These are phyloP conservation scores for Populus trichocarpa DNA, from an alignment of 441 rosid genomes.

Conservation along the genomic window DNA sequence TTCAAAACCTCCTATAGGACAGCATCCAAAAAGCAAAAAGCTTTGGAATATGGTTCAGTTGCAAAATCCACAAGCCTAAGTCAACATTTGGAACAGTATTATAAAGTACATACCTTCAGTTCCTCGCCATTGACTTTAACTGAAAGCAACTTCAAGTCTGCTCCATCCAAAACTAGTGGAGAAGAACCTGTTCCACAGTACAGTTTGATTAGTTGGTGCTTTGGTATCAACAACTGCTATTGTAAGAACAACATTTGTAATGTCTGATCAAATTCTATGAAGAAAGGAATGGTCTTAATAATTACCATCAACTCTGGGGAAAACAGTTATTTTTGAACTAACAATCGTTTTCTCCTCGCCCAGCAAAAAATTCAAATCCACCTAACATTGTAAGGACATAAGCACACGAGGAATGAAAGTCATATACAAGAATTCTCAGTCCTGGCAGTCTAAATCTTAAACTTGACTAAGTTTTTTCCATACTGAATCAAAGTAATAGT, in stretches of 20 bases:
- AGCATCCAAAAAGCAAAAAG: background rate
- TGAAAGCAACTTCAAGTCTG: constrained; percentile 66
- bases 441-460: background rate
- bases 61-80: background rate
- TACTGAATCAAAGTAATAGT: constrained; percentile 88
- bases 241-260: background rate
- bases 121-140: constrained; percentile 62
- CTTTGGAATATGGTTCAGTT: background rate
- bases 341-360: constrained; percentile 96
- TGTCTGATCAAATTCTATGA: background rate
- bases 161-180: constrained; percentile 83
- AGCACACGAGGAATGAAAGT: constrained; percentile 11
- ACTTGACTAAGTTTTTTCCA: background rate
- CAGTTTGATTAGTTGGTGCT: background rate
- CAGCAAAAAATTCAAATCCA: constrained; percentile 70
- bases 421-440: background rate
- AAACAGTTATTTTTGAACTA: constrained; percentile 68
- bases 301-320: constrained; percentile 82
- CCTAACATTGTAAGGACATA: constrained; percentile 38
- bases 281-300: constrained; percentile 1
- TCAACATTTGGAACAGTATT: background rate
- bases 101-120: constrained; percentile 56
- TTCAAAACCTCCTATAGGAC: background rate
- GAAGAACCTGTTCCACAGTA: constrained; percentile 52
- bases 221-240: background rate